Evolutionary conservation across 192 early-diverging fungal genomes (phyloP).

Genomic region (Coemansia sp.): DNA sequence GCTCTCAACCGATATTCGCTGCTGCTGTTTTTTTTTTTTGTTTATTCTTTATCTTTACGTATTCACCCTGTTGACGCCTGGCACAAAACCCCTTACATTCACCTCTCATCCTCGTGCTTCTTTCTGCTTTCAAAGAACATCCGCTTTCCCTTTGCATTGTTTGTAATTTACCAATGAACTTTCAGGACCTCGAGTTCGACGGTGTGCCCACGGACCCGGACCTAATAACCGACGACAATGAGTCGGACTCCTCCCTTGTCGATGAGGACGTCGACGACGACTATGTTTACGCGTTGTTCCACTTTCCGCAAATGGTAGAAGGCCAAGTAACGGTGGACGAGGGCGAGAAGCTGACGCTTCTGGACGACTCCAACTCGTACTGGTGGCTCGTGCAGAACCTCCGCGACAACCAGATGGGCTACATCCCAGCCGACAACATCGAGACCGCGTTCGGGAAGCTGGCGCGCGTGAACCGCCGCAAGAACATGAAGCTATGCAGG

Average conservation of each 20-base stretch:
- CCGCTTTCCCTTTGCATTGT: background rate
- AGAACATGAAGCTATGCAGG: slow-evolving; percentile 61
- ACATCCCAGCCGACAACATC: slow-evolving; percentile 75
- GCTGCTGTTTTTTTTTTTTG: background rate
- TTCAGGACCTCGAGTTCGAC: slow-evolving; percentile 52
- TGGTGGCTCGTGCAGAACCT: slow-evolving; percentile 69
- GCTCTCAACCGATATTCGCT: background rate
- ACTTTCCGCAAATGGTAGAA: slow-evolving; percentile 77
- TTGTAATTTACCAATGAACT: slow-evolving; percentile 28
- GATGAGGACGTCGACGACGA: slow-evolving; percentile 64
- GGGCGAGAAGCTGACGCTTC: slow-evolving; percentile 69
- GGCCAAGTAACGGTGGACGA: slow-evolving; percentile 75
- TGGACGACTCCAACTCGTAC: slow-evolving; percentile 80
- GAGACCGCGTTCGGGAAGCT: slow-evolving; percentile 66
- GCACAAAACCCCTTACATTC: background rate
- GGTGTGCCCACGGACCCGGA: slow-evolving; percentile 48
- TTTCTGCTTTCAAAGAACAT: background rate
- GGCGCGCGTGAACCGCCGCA: slow-evolving; percentile 68
- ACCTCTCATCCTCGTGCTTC: background rate
- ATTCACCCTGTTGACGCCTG: background rate
- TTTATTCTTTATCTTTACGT: background rate
- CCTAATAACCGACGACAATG: slow-evolving; percentile 36
- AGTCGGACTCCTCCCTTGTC: slow-evolving; percentile 37
- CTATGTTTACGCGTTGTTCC: slow-evolving; percentile 71
- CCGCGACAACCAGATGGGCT: slow-evolving; percentile 70